Percentiles rank a stretch among this genome's conserved stretches.
Conservation (phyloP, 2,329 filamentous ascomycete genomes). For the Geosmithia morbida region DNA sequence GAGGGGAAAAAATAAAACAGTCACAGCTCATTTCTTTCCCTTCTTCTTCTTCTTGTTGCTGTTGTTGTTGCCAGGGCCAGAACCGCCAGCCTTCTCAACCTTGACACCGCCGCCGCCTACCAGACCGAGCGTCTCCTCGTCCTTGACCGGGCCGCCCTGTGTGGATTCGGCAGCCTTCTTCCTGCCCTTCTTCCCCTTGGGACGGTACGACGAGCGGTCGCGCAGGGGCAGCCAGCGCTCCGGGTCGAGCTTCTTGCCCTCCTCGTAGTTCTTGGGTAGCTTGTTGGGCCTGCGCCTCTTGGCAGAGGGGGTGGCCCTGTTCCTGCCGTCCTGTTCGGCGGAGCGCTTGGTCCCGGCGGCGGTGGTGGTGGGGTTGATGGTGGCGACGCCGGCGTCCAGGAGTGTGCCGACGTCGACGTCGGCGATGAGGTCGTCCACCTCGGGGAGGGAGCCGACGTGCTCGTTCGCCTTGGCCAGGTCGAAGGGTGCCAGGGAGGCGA, state of each 20-base stretch:
- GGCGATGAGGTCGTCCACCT: constrained; percentile 45
- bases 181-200: constrained; percentile 86
- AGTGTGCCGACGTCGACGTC: constrained; percentile 48
- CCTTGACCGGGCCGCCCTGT: constrained; percentile 70
- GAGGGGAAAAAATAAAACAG: no score
- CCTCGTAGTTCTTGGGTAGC: constrained; percentile 60
- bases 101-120: constrained; percentile 51
- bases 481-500: constrained; percentile 61
- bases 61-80: constrained; percentile 29
- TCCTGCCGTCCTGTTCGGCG: constrained; percentile 16
- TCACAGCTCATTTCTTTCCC: constrained; percentile 32
- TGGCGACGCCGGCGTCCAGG: constrained; percentile 46
- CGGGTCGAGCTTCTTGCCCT: constrained; percentile 68
- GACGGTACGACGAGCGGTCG: constrained; percentile 76
- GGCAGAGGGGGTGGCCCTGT: constrained; percentile 9
- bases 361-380: constrained; percentile 6
- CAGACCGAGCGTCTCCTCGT: constrained; percentile 53
- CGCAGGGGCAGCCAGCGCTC: constrained; percentile 88
- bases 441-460: constrained; percentile 41
- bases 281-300: constrained; percentile 47
- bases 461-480: constrained; percentile 40
- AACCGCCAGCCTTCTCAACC: constrained; percentile 41
- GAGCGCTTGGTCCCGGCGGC: constrained; percentile 34
- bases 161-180: constrained; percentile 65
- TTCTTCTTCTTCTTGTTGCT: constrained; percentile 38